Evolutionary conservation across 306 rosid species (phyloP), one percentile per base, ranked within the genome.

Genomic region (Cotoneaster glaucophyllus): DNA sequence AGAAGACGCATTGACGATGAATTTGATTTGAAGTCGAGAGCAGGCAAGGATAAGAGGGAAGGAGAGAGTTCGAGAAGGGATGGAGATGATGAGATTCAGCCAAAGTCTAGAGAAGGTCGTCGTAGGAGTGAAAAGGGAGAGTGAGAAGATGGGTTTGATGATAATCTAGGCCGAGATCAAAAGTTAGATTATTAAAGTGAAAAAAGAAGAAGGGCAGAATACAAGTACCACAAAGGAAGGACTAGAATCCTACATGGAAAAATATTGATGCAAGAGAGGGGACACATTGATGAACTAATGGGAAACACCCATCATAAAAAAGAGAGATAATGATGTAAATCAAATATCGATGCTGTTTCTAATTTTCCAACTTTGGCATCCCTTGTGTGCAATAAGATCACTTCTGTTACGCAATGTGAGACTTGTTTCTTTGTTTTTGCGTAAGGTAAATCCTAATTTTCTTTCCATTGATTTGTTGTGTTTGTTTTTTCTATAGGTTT

Each of bases 51-150:
- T 37, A 82, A 50, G 71, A 81, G 82, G 82, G 90, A 54, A 71
- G 89, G 82, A 31, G 82, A 69, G 75, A 79, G 82, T 80, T 80
- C 58, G 7, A 81, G 82, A 80, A 82, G 91, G 73, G 86, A 75
- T 74, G 79, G 22, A 22, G 73, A 74, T 58, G 89, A 73, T 76
- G 80, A 79, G 45, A 61, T 69, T 56, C 86, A 69, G 70, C 78
- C 75, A 34, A 82, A 79, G 71, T 81, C 86, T 61, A 76, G 85
- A 82, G 77, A 73, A 58, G 32, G 3, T 72, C 7, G 28, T 53
- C 74, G 10, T 79, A 79, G 77, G 75, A 82, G 87, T 81, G 88
- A 87, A 28, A 87, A 69, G 73, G 68, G 70, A 44, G 80, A 84
- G 68, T 71, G 22, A 84, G 84, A 4, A 9, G 26, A 61, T 59